phyloP scores from a whole-genome alignment of 106 monocot genomes.

The Posidonia australis region DNA sequence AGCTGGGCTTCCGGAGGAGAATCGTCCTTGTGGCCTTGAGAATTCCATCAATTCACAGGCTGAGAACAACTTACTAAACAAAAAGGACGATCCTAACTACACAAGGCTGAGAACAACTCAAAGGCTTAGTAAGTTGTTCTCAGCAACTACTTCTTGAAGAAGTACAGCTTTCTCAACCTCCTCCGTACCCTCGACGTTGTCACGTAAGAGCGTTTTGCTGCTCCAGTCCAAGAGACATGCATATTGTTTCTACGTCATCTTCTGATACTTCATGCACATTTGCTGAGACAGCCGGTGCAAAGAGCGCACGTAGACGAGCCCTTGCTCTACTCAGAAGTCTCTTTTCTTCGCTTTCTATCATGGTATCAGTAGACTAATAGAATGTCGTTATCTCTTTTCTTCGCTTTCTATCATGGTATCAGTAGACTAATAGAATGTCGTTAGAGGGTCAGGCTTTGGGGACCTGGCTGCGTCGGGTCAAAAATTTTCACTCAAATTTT shows the following conservation, averaged over 20 bases:
- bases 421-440: too few species aligned
- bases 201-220: constrained; percentile 47
- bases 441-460: too few species aligned
- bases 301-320: constrained; percentile 51
- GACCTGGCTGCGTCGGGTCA: too few species aligned
- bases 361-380: too few species aligned
- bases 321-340: constrained; percentile 76
- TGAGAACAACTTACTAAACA: constrained; percentile 71
- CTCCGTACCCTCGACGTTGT: constrained; percentile 44
- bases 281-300: constrained; percentile 28
- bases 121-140: constrained; percentile 9
- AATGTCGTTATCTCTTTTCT: too few species aligned
- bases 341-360: too few species aligned
- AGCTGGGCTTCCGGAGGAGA: constrained; percentile 76
- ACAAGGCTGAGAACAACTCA: too few species aligned
- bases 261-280: constrained; percentile 34
- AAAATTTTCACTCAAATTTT: too few species aligned
- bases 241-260: constrained; percentile 56
- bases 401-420: too few species aligned
- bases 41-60: constrained; percentile 74
- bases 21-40: constrained; percentile 90
- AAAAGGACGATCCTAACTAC: constrained; percentile 45
- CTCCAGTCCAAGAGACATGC: constrained; percentile 52
- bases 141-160: constrained; percentile 29
- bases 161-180: constrained; percentile 32